A percentile compares a stretch with the other conserved stretches of the same genome.
phyloP scores from a whole-genome alignment of 2,329 filamentous ascomycete genomes.

The Claviceps sp. region DNA sequence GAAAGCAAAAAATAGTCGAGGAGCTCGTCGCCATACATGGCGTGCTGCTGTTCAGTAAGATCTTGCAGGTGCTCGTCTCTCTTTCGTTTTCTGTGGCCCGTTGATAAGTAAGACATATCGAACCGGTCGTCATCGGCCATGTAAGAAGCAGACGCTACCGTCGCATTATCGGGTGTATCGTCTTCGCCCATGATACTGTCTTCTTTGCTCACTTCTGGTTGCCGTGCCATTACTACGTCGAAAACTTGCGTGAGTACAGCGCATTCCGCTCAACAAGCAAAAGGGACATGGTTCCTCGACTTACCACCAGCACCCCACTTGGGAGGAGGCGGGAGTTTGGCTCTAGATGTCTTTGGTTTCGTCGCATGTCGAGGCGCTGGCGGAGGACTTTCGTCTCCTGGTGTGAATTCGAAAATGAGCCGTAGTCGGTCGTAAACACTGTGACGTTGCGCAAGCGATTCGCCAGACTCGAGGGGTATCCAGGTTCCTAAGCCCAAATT shows the following conservation, averaged over 20 bases:
- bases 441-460: slow-evolving; percentile 74
- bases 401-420: slow-evolving; percentile 79
- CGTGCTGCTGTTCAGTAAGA: slow-evolving; percentile 68
- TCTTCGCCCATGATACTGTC: slow-evolving; percentile 56
- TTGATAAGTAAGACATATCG: slow-evolving; percentile 51
- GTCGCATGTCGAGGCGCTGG: slow-evolving; percentile 87
- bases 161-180: slow-evolving; percentile 72
- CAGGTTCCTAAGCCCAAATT: slow-evolving; percentile 57
- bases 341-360: slow-evolving; percentile 65
- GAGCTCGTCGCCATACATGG: slow-evolving; percentile 82
- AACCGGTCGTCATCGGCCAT: slow-evolving; percentile 72
- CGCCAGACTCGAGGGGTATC: slow-evolving; percentile 77
- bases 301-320: slow-evolving; percentile 33
- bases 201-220: slow-evolving; percentile 52
- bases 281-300: not conserved
- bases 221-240: slow-evolving; percentile 11
- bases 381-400: slow-evolving; percentile 77
- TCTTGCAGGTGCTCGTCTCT: slow-evolving; percentile 50
- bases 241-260: slow-evolving; percentile 2
- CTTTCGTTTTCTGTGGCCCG: slow-evolving; percentile 63
- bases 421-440: slow-evolving; percentile 70
- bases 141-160: slow-evolving; percentile 72
- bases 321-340: slow-evolving; percentile 31
- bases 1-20: slow-evolving; percentile 92
- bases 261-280: not conserved